These are phyloP conservation scores for Diaporthe caulivora DNA, from an alignment of 2,329 filamentous ascomycete species.

Conservation along the genomic window DNA sequence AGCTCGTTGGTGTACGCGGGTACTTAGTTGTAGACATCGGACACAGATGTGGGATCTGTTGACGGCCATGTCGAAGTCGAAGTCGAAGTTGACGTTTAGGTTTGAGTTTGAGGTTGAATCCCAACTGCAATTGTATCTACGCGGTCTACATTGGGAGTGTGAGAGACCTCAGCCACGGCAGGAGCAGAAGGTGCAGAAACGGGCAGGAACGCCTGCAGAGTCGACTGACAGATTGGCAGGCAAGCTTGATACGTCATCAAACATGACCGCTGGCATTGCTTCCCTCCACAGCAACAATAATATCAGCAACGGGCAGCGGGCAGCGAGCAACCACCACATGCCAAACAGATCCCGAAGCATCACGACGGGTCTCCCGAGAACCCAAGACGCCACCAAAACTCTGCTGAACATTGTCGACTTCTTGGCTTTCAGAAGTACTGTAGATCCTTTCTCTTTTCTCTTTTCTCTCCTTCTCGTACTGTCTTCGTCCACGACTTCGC, in stretches of 20 bases:
- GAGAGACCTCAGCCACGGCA: neutral
- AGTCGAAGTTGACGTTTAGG: too few relatives aligned
- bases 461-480: neutral
- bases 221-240: neutral
- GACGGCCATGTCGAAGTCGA: neutral
- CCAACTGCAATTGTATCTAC: too few relatives aligned
- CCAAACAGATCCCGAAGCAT: conserved; percentile 4
- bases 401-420: conserved; percentile 4
- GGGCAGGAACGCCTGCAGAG: conserved; percentile 16
- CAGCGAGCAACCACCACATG: neutral
- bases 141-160: too few relatives aligned
- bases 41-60: conserved; percentile 17
- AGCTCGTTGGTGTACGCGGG: neutral
- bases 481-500: neutral
- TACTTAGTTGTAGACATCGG: neutral
- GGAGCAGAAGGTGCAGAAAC: neutral
- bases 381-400: conserved; percentile 5
- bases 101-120: too few relatives aligned
- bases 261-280: neutral
- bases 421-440: neutral
- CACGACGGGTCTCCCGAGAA: neutral
- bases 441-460: neutral
- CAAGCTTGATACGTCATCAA: conserved; percentile 5
- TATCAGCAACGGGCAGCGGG: neutral
- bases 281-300: neutral